These are phyloP conservation scores for Rhodotorula sp. DNA, from an alignment of 1,284 basidiomycete genomes.

Conservation along the genomic window DNA sequence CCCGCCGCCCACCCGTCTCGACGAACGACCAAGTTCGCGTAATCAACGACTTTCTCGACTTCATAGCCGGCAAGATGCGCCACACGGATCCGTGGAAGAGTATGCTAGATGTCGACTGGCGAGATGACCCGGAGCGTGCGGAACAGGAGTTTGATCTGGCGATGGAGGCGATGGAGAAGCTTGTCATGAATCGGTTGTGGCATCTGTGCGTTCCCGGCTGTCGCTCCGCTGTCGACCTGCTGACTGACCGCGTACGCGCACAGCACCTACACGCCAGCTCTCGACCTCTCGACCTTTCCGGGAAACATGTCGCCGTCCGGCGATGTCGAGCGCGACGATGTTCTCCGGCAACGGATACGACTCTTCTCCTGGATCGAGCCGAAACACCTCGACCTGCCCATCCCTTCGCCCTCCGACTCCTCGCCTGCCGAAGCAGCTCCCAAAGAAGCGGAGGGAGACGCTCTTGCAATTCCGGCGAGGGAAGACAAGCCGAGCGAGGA, in stretches of 20 bases:
- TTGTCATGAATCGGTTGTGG: conserved; percentile 97
- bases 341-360: conserved; percentile 84
- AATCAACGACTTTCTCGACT: conserved; percentile 88
- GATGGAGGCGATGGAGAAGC: conserved; percentile 98
- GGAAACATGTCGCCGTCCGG: conserved; percentile 70
- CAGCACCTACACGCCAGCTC: conserved; percentile 85
- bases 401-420: conserved; percentile 48
- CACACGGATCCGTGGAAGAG: conserved; percentile 59
- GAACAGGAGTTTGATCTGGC: conserved; percentile 92
- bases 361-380: conserved; percentile 89
- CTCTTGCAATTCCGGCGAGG: not conserved
- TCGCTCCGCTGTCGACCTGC: no score
- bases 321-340: conserved; percentile 89
- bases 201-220: conserved; percentile 49
- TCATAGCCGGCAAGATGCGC: conserved; percentile 83
- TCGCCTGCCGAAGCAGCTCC: not conserved
- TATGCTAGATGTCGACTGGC: conserved; percentile 13
- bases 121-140: conserved; percentile 46
- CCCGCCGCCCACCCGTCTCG: conserved; percentile 75
- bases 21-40: conserved; percentile 88
- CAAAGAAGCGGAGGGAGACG: not conserved
- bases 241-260: not conserved
- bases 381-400: conserved; percentile 75
- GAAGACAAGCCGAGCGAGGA: not conserved
- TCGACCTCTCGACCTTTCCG: conserved; percentile 61